Conservation (phyloP, 352 stramenopile genomes). For the Globisporangium heterothallicum region DNA sequence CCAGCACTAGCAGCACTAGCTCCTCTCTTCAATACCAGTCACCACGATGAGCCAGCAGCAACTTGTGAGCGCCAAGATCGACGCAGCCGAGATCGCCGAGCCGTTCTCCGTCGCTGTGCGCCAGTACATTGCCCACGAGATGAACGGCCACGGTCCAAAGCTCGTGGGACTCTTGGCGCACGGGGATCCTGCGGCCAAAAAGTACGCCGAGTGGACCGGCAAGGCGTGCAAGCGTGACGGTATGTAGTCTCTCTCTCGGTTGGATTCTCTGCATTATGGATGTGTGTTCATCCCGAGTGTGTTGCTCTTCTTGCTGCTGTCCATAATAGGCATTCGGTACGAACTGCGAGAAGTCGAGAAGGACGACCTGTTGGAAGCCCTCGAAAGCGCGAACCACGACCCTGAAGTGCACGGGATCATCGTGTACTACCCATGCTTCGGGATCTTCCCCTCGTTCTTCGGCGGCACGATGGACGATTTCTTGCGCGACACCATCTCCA, state of each 20-base stretch:
- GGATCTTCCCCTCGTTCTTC: slow-evolving; percentile 93
- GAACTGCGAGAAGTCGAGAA: slow-evolving; percentile 92
- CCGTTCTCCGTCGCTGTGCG: slow-evolving; percentile 84
- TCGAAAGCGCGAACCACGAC: slow-evolving; percentile 92
- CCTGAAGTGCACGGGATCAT: slow-evolving; percentile 95
- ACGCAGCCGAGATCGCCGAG: slow-evolving; percentile 77
- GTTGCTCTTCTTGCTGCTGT: background rate
- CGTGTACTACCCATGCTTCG: slow-evolving; percentile 99
- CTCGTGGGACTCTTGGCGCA: slow-evolving; percentile 93
- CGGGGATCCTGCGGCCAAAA: slow-evolving; percentile 90
- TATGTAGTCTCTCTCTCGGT: slow-evolving; percentile 1
- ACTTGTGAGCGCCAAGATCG: slow-evolving; percentile 56
- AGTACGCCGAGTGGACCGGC: slow-evolving; percentile 97
- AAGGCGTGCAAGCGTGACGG: slow-evolving; percentile 91
- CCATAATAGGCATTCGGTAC: slow-evolving; percentile 94
- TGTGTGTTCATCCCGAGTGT: background rate
- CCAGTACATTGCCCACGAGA: slow-evolving; percentile 72
- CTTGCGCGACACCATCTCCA: slow-evolving; percentile 92
- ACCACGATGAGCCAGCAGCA: slow-evolving; percentile 2
- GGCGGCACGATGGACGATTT: slow-evolving; percentile 97
- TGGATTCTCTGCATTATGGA: background rate
- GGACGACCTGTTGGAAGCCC: slow-evolving; percentile 90
- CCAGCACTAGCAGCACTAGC: background rate
- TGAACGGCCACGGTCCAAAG: slow-evolving; percentile 76
- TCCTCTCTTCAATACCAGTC: background rate